phyloP scores from a whole-genome alignment of 2,329 filamentous ascomycete genomes.

The Dendrostoma leiphaemia region DNA sequence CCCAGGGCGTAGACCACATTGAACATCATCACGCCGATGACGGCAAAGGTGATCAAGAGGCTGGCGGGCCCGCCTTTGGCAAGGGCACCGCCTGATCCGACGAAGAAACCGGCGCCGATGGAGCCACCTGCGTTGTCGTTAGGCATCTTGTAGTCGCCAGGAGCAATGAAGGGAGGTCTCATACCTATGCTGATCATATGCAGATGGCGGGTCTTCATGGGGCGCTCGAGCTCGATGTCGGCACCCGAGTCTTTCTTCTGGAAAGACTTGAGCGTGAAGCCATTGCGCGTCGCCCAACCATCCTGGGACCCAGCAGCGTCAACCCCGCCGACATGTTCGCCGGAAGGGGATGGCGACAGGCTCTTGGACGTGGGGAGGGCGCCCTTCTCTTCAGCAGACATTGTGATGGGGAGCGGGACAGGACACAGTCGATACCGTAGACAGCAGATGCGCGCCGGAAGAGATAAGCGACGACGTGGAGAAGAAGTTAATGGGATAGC shows the following conservation, averaged over 20 bases:
- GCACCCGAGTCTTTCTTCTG: not conserved
- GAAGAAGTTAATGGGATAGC: too few relatives aligned
- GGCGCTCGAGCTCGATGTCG: slow-evolving; percentile 27
- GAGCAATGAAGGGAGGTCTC: not conserved
- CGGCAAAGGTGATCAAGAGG: slow-evolving; percentile 48
- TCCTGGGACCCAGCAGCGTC: too few relatives aligned
- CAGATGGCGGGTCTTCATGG: slow-evolving; percentile 47
- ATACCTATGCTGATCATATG: slow-evolving; percentile 50
- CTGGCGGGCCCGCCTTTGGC: slow-evolving; percentile 43
- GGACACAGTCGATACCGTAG: too few relatives aligned
- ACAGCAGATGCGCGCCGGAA: too few relatives aligned
- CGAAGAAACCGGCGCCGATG: slow-evolving; percentile 62
- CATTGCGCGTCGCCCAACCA: not conserved
- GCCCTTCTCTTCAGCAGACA: not conserved
- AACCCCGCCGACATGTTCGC: too few relatives aligned
- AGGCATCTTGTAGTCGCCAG: too few relatives aligned
- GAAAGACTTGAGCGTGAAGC: not conserved
- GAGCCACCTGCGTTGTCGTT: too few relatives aligned
- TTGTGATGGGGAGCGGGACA: too few relatives aligned
- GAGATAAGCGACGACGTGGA: too few relatives aligned
- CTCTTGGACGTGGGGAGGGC: not conserved
- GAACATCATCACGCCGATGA: slow-evolving; percentile 60
- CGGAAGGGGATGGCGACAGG: not conserved
- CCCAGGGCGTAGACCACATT: slow-evolving; percentile 62
- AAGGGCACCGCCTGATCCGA: slow-evolving; percentile 54